phyloP scores from a whole-genome alignment of 2,329 filamentous ascomycete genomes.

The Trichoderma afroharzianum region DNA sequence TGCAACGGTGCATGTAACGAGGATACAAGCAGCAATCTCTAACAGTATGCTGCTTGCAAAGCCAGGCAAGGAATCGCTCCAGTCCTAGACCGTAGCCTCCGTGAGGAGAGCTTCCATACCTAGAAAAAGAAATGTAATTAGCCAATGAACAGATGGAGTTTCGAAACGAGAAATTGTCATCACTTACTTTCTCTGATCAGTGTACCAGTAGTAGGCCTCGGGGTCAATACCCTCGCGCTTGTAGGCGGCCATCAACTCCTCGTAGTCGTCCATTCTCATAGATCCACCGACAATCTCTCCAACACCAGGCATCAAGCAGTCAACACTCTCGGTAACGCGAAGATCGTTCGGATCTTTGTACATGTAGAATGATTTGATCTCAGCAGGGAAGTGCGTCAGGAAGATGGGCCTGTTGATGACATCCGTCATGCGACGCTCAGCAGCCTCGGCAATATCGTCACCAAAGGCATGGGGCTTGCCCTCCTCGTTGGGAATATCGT shows the following conservation, averaged over 20 bases:
- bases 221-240: constrained; percentile 81
- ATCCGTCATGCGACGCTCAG: constrained; percentile 95
- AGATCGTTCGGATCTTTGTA: constrained; percentile 75
- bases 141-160: background rate
- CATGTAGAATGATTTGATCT: constrained; percentile 99
- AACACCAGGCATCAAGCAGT: constrained; percentile 82
- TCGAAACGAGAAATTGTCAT: background rate
- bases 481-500: constrained; percentile 91
- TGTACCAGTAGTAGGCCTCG: constrained; percentile 95
- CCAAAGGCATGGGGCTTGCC: constrained; percentile 86
- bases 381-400: constrained; percentile 92
- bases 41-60: constrained; percentile 60
- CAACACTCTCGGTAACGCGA: constrained; percentile 89
- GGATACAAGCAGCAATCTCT: constrained; percentile 70
- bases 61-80: constrained; percentile 53
- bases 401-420: constrained; percentile 94
- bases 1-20: constrained; percentile 76
- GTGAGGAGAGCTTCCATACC: constrained; percentile 83
- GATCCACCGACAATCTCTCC: constrained; percentile 95
- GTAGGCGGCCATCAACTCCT: constrained; percentile 86
- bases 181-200: constrained; percentile 77
- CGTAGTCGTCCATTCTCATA: constrained; percentile 92
- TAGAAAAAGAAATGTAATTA: constrained; percentile 7
- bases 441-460: constrained; percentile 96
- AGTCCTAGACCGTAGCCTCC: constrained; percentile 85